Percentiles rank a stretch among this genome's conserved stretches.
Conservation (phyloP, 495 filamentous ascomycete genomes). For the Trichoderma erinaceum region DNA sequence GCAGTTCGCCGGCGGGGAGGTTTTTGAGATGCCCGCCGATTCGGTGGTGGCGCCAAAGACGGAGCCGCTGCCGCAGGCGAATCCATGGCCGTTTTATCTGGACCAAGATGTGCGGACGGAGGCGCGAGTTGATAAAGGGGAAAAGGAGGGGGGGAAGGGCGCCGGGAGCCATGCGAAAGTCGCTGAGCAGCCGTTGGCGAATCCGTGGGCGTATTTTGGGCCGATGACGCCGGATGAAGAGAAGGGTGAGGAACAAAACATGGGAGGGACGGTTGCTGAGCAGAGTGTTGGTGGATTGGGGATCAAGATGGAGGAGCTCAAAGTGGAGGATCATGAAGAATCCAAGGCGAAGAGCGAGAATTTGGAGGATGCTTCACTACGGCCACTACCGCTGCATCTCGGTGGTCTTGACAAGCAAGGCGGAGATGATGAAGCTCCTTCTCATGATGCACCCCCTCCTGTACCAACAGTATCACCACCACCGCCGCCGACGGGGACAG, state of each 20-base stretch:
- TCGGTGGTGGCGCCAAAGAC: background rate
- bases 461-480: background rate
- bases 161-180: background rate
- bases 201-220: conserved; percentile 15
- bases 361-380: background rate
- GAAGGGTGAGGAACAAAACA: too few relatives aligned
- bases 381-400: background rate
- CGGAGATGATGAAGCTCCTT: background rate
- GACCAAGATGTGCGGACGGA: background rate
- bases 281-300: background rate
- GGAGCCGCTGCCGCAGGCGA: background rate
- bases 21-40: conserved; percentile 15
- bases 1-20: background rate
- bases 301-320: background rate
- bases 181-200: background rate
- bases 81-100: conserved; percentile 8
- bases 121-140: background rate
- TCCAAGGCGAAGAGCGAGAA: background rate
- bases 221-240: background rate
- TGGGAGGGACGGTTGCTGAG: background rate
- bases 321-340: background rate
- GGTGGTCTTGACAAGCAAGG: background rate
- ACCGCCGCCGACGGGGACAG: background rate
- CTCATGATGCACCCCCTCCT: background rate
- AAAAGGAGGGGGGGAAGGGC: background rate